phyloP scores from a whole-genome alignment of 352 stramenopile genomes.

The Pythium vanterpoolii region DNA sequence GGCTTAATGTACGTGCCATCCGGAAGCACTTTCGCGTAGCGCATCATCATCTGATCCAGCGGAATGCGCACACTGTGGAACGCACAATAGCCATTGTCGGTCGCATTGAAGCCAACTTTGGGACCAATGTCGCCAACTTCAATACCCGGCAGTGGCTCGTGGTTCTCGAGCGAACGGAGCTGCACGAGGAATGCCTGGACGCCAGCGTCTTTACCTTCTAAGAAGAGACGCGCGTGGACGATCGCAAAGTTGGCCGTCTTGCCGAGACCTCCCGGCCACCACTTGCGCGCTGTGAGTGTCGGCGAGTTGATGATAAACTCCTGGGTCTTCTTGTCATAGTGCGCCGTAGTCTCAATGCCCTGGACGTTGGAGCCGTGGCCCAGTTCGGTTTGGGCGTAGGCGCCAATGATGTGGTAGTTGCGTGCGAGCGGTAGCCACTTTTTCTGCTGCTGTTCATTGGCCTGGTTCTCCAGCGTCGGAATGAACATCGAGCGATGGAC shows the following conservation, averaged over 20 bases:
- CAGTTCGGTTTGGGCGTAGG: slow-evolving; percentile 95
- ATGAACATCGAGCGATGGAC: slow-evolving; percentile 66
- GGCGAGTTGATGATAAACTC: slow-evolving; percentile 95
- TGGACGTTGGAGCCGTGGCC: slow-evolving; percentile 93
- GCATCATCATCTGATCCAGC: slow-evolving; percentile 57
- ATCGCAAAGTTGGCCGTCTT: slow-evolving; percentile 86
- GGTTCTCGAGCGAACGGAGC: too few species aligned
- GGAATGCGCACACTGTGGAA: slow-evolving; percentile 90
- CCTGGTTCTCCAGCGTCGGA: slow-evolving; percentile 67
- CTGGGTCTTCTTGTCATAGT: slow-evolving; percentile 84
- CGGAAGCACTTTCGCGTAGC: slow-evolving; percentile 40
- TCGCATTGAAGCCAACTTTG: slow-evolving; percentile 90
- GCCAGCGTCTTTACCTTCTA: too few species aligned
- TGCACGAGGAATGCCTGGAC: too few species aligned
- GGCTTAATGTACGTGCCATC: slow-evolving; percentile 60
- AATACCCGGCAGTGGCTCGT: too few species aligned
- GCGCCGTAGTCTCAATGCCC: slow-evolving; percentile 90
- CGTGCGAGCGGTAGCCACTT: slow-evolving; percentile 64
- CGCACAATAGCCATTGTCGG: slow-evolving; percentile 90
- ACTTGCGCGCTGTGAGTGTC: slow-evolving; percentile 93
- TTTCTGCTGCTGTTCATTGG: slow-evolving; percentile 45
- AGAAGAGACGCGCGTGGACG: too few species aligned
- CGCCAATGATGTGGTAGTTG: slow-evolving; percentile 75
- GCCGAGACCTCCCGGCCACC: slow-evolving; percentile 93
- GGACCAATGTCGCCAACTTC: slow-evolving; percentile 90